phyloP scores from a whole-genome alignment of 495 filamentous ascomycete species.

The Penicillium pancosmium region DNA sequence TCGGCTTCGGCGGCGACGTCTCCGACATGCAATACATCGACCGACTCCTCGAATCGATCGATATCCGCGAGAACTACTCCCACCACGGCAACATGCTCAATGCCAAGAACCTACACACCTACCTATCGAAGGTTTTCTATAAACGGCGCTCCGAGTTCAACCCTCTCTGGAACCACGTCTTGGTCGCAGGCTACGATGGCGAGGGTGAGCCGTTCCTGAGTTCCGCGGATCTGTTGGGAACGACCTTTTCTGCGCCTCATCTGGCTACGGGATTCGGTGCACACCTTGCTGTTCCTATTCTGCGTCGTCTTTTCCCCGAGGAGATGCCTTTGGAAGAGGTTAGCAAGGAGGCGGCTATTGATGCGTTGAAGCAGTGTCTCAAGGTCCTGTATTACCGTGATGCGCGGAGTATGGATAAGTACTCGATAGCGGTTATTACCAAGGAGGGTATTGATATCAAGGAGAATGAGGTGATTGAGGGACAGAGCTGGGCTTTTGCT shows the following conservation, averaged over 20 bases:
- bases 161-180: constrained; percentile 93
- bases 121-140: constrained; percentile 93
- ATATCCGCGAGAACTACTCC: constrained; percentile 86
- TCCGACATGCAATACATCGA: constrained; percentile 98
- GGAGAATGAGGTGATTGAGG: constrained; percentile 73
- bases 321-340: constrained; percentile 72
- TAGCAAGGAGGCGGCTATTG: constrained; percentile 76
- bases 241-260: constrained; percentile 82
- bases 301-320: constrained; percentile 79
- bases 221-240: constrained; percentile 88
- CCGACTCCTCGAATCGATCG: constrained; percentile 81
- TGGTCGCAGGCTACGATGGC: constrained; percentile 86
- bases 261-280: constrained; percentile 94
- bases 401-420: constrained; percentile 87
- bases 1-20: constrained; percentile 93
- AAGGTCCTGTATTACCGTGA: constrained; percentile 98
- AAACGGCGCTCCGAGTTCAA: constrained; percentile 92
- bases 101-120: constrained; percentile 94
- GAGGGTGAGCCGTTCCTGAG: constrained; percentile 83
- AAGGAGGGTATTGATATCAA: constrained; percentile 78
- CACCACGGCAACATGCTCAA: constrained; percentile 63
- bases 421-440: constrained; percentile 87
- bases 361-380: constrained; percentile 86
- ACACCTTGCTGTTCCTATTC: constrained; percentile 87
- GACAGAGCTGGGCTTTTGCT: constrained; percentile 97